These are phyloP conservation scores for Ilex aquifolium DNA, from an alignment of 257 asterid species.

Conservation along the genomic window DNA sequence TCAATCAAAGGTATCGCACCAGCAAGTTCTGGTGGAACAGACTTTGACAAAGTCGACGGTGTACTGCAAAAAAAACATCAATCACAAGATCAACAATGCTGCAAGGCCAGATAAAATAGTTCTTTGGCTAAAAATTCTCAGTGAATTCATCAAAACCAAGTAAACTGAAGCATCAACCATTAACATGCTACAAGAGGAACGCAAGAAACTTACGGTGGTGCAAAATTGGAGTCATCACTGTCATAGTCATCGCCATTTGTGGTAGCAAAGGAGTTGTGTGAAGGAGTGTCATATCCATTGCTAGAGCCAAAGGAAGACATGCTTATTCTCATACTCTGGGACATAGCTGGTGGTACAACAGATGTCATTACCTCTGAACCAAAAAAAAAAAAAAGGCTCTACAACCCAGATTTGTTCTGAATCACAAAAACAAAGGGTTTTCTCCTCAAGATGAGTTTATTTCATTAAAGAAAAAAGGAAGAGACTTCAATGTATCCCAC, in stretches of 20 bases:
- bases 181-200: neutral
- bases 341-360: conserved; percentile 50
- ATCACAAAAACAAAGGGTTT: no score
- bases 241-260: conserved; percentile 89
- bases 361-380: conserved; percentile 42
- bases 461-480: neutral
- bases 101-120: no score
- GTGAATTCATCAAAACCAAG: no score
- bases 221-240: conserved; percentile 88
- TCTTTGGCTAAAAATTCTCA: no score
- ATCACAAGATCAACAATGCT: neutral
- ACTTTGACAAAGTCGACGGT: conserved; percentile 69
- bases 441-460: neutral
- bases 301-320: conserved; percentile 82
- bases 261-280: conserved; percentile 53
- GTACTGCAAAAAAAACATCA: conserved; percentile 42
- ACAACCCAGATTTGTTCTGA: neutral
- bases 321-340: conserved; percentile 74
- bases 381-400: conserved; percentile 16
- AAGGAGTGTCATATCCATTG: conserved; percentile 76
- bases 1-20: conserved; percentile 89
- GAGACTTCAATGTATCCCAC: neutral
- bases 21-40: conserved; percentile 85
- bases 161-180: no score
- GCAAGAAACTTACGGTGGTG: conserved; percentile 64